These are phyloP conservation scores for Chaetomiaceae sp. DNA, from an alignment of 2,329 filamentous ascomycete species.

Conservation along the genomic window DNA sequence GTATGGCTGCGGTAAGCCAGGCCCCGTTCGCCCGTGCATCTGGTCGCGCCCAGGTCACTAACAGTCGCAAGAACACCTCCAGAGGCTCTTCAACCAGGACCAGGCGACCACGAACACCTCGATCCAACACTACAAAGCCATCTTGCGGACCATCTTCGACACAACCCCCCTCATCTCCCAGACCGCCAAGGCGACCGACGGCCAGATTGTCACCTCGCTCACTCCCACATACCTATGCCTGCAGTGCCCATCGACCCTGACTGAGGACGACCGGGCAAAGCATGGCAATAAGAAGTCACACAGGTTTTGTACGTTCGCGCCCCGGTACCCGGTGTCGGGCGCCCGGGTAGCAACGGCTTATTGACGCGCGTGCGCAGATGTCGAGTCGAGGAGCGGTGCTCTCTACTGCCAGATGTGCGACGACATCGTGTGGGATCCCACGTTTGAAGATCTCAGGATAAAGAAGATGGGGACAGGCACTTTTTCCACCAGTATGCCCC, in stretches of 20 bases:
- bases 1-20: slow-evolving; percentile 56
- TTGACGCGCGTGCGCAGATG: slow-evolving; percentile 46
- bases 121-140: slow-evolving; percentile 64
- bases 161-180: slow-evolving; percentile 58
- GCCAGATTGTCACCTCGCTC: slow-evolving; percentile 52
- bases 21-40: slow-evolving; percentile 1
- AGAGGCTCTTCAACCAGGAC: slow-evolving; percentile 55
- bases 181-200: slow-evolving; percentile 54
- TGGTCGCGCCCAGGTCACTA: slow-evolving; percentile 23
- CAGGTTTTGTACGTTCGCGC: slow-evolving; percentile 58
- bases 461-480: slow-evolving; percentile 62
- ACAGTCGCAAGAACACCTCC: slow-evolving; percentile 60
- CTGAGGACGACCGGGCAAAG: slow-evolving; percentile 56
- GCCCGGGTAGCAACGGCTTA: slow-evolving; percentile 6
- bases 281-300: slow-evolving; percentile 66
- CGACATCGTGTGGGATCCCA: slow-evolving; percentile 78
- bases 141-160: slow-evolving; percentile 66
- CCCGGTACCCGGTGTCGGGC: not conserved
- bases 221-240: slow-evolving; percentile 67
- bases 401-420: slow-evolving; percentile 77
- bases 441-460: slow-evolving; percentile 67
- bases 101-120: slow-evolving; percentile 62
- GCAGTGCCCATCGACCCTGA: slow-evolving; percentile 65
- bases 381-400: slow-evolving; percentile 68
- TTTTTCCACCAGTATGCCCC: slow-evolving; percentile 37